Base-by-base conservation (phyloP, 2,329 filamentous ascomycete genomes). In the Claviceps monticola region DNA sequence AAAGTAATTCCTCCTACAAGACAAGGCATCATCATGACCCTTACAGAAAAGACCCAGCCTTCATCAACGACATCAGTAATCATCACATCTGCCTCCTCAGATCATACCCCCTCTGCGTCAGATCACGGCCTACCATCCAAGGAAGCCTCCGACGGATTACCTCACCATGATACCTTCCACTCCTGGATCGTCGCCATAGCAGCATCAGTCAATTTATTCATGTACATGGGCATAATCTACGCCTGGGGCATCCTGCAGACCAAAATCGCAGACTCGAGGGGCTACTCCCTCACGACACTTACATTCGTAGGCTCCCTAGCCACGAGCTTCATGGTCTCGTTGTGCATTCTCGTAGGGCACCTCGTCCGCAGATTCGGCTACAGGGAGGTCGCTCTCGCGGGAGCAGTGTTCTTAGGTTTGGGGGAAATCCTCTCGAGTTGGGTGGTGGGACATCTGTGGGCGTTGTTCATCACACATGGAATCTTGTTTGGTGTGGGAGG, bases 191-290 rank as follows among this genome's bases (percentile, higher is more conserved):
- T 62, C 16, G 62, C 61, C 3, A 48, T 55, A 6, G 62, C 62
- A 1, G 55, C 60, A 0, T 57, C 60, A 0, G 51, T 54, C 46
- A 57, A 58, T 1, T 54, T 62, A 17, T 62, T 62, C 44, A 56
- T 60, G n/a, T 62, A 61, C 51, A 57, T 62, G 50, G 61, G 61
- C 13, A 58, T 61, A 41, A 56, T 63, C 47, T 62, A 63, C 52
- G 61, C 58, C 0, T 62, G 59, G 60, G 60, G 60, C 16, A 59
- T 63, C 21, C 43, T 61, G 51, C 61, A 63, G 29, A 57, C 58
- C 14, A 49, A 56, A 21, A 53, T 62, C 8, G 57, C 61, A 5
- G 53, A 51, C n/a, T 55, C 58, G 11, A 57, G 54, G 1, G 51
- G 47, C 26, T 56, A 58, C 17, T 56, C 59, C 3, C 48, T 62